Conservation (phyloP, 2,329 filamentous ascomycete species). For the Fusarium algeriense region DNA sequence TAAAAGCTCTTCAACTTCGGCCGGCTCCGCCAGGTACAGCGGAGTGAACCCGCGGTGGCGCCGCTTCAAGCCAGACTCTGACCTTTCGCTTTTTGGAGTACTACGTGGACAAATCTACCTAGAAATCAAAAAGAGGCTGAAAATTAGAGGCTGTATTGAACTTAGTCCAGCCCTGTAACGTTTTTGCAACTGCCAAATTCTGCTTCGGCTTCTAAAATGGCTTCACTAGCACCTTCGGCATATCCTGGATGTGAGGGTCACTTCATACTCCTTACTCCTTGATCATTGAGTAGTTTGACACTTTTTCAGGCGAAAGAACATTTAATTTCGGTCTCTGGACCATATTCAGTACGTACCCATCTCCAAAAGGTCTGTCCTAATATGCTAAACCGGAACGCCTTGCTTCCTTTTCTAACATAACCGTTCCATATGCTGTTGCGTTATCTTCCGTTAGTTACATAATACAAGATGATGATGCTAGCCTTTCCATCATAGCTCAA, state of each 20-base stretch:
- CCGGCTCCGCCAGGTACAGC: conserved; percentile 43
- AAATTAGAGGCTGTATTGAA: conserved; percentile 7
- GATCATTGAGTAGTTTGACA: background rate
- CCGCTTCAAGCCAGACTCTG: conserved; percentile 8
- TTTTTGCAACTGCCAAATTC: conserved; percentile 11
- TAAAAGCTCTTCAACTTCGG: conserved; percentile 21
- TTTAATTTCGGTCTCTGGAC: conserved; percentile 14
- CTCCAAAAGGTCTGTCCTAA: conserved; percentile 3
- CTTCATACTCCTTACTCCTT: background rate
- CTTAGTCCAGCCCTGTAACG: conserved; percentile 28
- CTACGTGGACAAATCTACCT: background rate
- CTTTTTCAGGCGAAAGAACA: background rate
- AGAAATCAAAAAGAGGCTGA: conserved; percentile 20
- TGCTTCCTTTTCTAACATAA: conserved; percentile 31
- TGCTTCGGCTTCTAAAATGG: background rate
- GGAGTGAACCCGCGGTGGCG: conserved; percentile 24
- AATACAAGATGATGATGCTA: conserved; percentile 32
- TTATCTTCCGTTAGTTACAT: conserved; percentile 30
- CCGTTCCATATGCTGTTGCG: conserved; percentile 33
- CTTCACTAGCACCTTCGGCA: conserved; percentile 5
- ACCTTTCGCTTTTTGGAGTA: conserved; percentile 18
- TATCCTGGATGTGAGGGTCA: conserved; percentile 18
- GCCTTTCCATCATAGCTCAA: conserved; percentile 5
- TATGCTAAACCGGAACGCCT: conserved; percentile 35
- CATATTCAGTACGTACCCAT: conserved; percentile 9